Evolutionary conservation across 2,329 filamentous ascomycete genomes (phyloP), one percentile per base, ranked within the genome.

Genomic region (Fusarium ambrosium): DNA sequence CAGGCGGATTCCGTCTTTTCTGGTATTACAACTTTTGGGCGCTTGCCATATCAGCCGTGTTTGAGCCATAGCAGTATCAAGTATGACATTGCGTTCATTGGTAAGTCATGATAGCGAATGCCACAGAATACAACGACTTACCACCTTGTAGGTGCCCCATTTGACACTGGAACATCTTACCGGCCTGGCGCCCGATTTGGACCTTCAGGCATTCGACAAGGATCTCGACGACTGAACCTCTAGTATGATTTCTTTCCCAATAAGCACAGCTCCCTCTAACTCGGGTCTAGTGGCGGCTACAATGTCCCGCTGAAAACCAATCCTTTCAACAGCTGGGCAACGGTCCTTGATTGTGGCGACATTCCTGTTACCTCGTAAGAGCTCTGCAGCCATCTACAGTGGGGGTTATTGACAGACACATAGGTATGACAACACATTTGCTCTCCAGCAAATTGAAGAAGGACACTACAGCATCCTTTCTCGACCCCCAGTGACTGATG

Each of bases 1-100:
- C 1, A 95, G 92, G 94, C 94, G 69, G 94, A 97, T 82, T 95
- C 94, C 1, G 94, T 97, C 68, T 97, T 97, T 84, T 96, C 93
- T 1, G 94, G 94, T 32, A 97, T 97, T 79, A 93, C 93, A 1
- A 97, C 94, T 9, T 97, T 97, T 80, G 94, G 94, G 13, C 91
- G 94, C 61, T 85, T 97, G 48, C 91, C 92, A 7, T 97, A 97
- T 83, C 90, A 89, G 68, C 93, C 93, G 4, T 97, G 94, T 81
- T 86, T 97, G 5, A 86, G 89, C n/a, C 92, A 89, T 71, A 87
- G 90, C 45, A 88, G 91, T 29, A 91, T 92, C 74, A 90, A 92
- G 78, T 97, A 93, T 78, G 94, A 97, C 75, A 95, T 97, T 82
- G 94, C 94, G 2, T 97, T 97, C 82, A 90, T 97, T 61, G 94